Evolutionary conservation across 179 eudicot species (phyloP).

Genomic region (Silene vulgaris): DNA sequence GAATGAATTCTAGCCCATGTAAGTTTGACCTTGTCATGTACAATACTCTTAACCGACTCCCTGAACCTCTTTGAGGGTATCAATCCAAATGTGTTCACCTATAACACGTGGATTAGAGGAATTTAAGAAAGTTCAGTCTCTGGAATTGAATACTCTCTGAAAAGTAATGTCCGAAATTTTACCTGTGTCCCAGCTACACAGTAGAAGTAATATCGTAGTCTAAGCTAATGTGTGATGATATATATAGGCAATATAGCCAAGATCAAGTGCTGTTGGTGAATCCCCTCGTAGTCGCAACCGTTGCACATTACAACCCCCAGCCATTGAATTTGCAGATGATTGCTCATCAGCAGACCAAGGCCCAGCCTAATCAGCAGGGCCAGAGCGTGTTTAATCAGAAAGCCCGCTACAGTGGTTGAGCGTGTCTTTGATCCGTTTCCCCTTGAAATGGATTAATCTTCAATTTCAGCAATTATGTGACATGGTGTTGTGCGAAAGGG

Average conservation of each 20-base stretch:
- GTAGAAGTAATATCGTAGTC: background rate
- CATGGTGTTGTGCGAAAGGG: constrained; percentile 49
- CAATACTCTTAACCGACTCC: too few relatives aligned
- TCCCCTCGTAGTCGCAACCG: too few relatives aligned
- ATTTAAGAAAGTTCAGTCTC: too few relatives aligned
- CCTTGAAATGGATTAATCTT: constrained; percentile 50
- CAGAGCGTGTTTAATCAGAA: constrained; percentile 63
- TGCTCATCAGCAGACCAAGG: constrained; percentile 47
- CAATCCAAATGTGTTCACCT: too few relatives aligned
- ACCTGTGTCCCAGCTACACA: background rate
- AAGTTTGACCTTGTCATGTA: too few relatives aligned
- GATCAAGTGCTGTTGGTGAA: too few relatives aligned
- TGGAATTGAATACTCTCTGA: background rate
- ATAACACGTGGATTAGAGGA: too few relatives aligned
- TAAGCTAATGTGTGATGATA: background rate
- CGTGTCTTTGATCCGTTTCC: constrained; percentile 17
- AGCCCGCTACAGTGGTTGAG: constrained; percentile 73
- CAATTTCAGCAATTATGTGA: constrained; percentile 56
- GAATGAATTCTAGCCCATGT: too few relatives aligned
- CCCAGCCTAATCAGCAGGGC: constrained; percentile 44
- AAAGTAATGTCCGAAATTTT: background rate
- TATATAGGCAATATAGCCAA: background rate
- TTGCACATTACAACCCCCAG: constrained; percentile 69
- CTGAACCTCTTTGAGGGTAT: too few relatives aligned
- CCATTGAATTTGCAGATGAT: constrained; percentile 67